These are phyloP conservation scores for Sugiyamaella americana DNA, from an alignment of 805 yeast species.

Conservation along the genomic window DNA sequence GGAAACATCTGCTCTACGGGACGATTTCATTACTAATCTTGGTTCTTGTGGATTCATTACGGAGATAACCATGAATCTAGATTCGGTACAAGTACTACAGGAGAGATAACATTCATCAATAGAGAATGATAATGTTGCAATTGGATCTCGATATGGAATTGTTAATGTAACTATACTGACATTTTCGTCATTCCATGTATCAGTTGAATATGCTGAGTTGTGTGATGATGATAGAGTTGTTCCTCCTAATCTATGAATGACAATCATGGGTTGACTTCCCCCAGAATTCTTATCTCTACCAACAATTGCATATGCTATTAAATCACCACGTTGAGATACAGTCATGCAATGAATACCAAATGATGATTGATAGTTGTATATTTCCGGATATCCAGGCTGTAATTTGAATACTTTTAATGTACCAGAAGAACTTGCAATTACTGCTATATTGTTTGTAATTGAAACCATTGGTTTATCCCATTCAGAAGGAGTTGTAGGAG, in stretches of 20 bases:
- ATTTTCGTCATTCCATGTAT: conserved; percentile 21
- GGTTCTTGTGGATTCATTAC: conserved; percentile 60
- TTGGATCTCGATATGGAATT: conserved; percentile 81
- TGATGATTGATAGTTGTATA: conserved; percentile 61
- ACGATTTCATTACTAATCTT: conserved; percentile 60
- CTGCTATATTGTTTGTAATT: conserved; percentile 52
- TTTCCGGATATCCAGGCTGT: conserved; percentile 31
- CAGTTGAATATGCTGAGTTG: neutral
- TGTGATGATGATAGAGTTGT: conserved; percentile 1
- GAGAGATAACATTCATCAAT: conserved; percentile 62
- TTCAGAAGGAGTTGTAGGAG: neutral
- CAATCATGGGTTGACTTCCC: conserved; percentile 46
- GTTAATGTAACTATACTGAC: conserved; percentile 66
- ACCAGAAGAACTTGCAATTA: conserved; percentile 70
- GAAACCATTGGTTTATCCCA: conserved; percentile 27
- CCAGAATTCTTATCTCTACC: conserved; percentile 66
- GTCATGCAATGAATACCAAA: conserved; percentile 79
- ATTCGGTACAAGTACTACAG: conserved; percentile 72
- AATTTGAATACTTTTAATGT: conserved; percentile 49
- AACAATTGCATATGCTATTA: conserved; percentile 75
- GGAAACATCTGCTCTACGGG: conserved; percentile 40
- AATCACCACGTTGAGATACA: conserved; percentile 54
- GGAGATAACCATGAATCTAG: conserved; percentile 70
- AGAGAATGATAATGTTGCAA: conserved; percentile 68
- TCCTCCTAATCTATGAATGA: conserved; percentile 10